phyloP scores from a whole-genome alignment of 306 rosid species.

The Cyamopsis tetragonoloba region DNA sequence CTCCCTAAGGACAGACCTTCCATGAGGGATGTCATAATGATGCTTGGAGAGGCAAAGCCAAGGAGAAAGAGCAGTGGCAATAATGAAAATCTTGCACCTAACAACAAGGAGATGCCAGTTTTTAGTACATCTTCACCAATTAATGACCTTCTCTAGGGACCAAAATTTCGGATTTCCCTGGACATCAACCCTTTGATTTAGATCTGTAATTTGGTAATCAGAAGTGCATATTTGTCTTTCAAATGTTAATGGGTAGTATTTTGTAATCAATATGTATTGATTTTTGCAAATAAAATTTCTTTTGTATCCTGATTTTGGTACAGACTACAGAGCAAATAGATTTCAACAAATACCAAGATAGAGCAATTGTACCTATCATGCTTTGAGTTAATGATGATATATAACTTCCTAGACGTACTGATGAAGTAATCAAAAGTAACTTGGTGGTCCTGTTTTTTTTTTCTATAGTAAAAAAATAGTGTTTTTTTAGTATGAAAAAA shows the following conservation, averaged over 20 bases:
- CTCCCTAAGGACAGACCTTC: conserved; percentile 87
- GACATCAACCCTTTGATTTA: conserved; percentile 24
- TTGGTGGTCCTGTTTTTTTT: background rate
- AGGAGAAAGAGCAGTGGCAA: conserved; percentile 72
- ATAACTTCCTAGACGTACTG: background rate
- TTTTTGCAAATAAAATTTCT: conserved; percentile 26
- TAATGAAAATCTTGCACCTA: conserved; percentile 36
- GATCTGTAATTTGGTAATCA: conserved; percentile 42
- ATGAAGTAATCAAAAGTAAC: conserved; percentile 10
- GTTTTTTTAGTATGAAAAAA: too few species aligned
- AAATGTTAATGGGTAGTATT: conserved; percentile 19
- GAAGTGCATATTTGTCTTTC: conserved; percentile 18
- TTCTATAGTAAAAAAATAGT: too few species aligned
- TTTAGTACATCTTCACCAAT: conserved; percentile 76
- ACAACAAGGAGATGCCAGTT: conserved; percentile 59
- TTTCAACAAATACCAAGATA: conserved; percentile 8
- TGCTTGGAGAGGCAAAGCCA: conserved; percentile 98
- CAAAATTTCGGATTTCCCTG: conserved; percentile 9
- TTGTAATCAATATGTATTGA: conserved; percentile 32
- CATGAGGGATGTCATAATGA: conserved; percentile 91
- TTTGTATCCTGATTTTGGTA: conserved; percentile 24
- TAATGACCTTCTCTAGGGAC: conserved; percentile 64
- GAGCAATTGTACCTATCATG: conserved; percentile 20
- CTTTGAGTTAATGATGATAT: conserved; percentile 18
- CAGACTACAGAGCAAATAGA: conserved; percentile 9